These are phyloP conservation scores for Aspergillus sojae DNA, from an alignment of 2,329 filamentous ascomycete genomes.

Conservation along the genomic window DNA sequence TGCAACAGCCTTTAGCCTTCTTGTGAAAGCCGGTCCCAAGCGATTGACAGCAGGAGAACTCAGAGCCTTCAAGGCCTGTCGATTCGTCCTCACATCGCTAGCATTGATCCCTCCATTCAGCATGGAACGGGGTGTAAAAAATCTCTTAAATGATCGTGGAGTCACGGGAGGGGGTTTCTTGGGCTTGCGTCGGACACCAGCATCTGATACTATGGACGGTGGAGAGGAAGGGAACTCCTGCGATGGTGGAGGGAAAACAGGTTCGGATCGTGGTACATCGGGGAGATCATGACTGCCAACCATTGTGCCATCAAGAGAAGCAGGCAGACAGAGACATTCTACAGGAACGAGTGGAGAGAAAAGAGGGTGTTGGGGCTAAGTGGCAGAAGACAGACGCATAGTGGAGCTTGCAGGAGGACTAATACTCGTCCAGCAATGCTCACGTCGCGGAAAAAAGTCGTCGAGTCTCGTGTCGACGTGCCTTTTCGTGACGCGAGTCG, in stretches of 20 bases:
- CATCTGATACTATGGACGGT: constrained; percentile 44
- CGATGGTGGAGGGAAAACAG: constrained; percentile 33
- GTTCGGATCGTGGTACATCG: constrained; percentile 39
- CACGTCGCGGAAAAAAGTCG: constrained; percentile 20
- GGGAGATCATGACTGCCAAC: constrained; percentile 33
- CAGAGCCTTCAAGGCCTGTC: constrained; percentile 49
- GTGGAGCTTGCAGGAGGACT: constrained; percentile 23
- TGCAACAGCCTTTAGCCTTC: constrained; percentile 36
- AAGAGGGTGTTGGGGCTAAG: constrained; percentile 12
- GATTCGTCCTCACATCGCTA: constrained; percentile 42
- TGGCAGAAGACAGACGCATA: constrained; percentile 19
- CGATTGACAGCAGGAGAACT: constrained; percentile 47
- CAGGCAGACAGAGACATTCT: constrained; percentile 26
- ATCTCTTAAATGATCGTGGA: constrained; percentile 53
- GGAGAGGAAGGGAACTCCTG: constrained; percentile 46
- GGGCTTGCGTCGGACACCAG: constrained; percentile 39
- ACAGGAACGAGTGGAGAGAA: constrained; percentile 15
- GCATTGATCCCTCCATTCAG: constrained; percentile 37
- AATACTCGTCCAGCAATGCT: constrained; percentile 10
- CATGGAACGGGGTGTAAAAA: constrained; percentile 53
- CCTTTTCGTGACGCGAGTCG: constrained; percentile 30
- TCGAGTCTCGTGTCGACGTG: constrained; percentile 27
- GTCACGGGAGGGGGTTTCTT: constrained; percentile 52
- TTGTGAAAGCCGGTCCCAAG: constrained; percentile 45
- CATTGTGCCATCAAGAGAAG: constrained; percentile 33